Percentiles rank a stretch among this genome's conserved stretches.
These are phyloP conservation scores for Astrothelium subdiscretum DNA, from an alignment of 495 filamentous ascomycete species.

Conservation along the genomic window DNA sequence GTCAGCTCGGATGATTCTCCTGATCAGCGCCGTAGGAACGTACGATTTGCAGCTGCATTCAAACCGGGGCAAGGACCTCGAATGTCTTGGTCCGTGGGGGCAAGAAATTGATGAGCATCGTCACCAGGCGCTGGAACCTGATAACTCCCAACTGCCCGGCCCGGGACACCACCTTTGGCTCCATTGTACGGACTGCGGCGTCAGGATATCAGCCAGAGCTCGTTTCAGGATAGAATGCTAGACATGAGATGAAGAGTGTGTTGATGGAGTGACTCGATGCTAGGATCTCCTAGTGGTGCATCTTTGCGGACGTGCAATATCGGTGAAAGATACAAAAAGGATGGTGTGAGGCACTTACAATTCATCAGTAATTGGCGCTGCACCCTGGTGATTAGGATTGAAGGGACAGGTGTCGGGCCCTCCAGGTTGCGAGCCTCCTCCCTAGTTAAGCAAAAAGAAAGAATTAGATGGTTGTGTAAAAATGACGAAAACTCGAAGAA, in stretches of 20 bases:
- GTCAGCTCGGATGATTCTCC: background rate
- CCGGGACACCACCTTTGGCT: conserved; percentile 28
- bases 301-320: no score
- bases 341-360: conserved; percentile 7
- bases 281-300: background rate
- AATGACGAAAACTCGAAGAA: background rate
- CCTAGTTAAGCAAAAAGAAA: background rate
- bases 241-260: no score
- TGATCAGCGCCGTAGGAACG: background rate
- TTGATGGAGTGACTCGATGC: background rate
- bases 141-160: conserved; percentile 26
- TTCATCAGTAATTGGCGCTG: conserved; percentile 17
- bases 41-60: conserved; percentile 28
- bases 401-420: conserved; percentile 24
- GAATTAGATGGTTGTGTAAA: background rate
- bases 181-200: conserved; percentile 22
- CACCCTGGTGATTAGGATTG: conserved; percentile 29
- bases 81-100: conserved; percentile 19
- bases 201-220: background rate
- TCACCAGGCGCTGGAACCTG: conserved; percentile 29
- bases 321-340: background rate
- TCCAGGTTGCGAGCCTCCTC: conserved; percentile 2
- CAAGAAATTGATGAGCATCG: conserved; percentile 22
- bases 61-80: conserved; percentile 25
- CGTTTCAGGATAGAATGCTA: no score